phyloP scores from a whole-genome alignment of 2,329 filamentous ascomycete species.

The Fusarium pseudoanthophilum region DNA sequence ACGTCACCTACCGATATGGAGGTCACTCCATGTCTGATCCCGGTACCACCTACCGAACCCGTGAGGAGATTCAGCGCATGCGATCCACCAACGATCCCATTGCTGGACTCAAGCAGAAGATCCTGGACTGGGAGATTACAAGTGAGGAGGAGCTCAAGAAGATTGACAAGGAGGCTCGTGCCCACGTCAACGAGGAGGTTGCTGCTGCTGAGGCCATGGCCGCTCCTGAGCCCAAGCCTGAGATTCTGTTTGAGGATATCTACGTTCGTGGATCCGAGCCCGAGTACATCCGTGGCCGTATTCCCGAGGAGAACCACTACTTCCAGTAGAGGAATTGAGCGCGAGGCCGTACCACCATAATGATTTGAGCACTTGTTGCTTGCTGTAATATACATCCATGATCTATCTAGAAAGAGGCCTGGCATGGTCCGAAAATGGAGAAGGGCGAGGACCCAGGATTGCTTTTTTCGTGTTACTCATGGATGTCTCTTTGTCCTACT shows the following conservation, averaged over 20 bases:
- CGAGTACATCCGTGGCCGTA: slow-evolving; percentile 45
- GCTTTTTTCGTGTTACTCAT: slow-evolving; percentile 39
- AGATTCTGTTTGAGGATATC: slow-evolving; percentile 83
- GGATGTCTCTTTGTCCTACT: slow-evolving; percentile 28
- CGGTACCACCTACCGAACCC: slow-evolving; percentile 98
- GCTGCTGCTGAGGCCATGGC: slow-evolving; percentile 90
- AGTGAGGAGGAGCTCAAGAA: slow-evolving; percentile 95
- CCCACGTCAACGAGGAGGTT: slow-evolving; percentile 88
- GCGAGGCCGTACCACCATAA: slow-evolving; percentile 43
- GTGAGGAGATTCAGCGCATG: slow-evolving; percentile 99
- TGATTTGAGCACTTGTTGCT: slow-evolving; percentile 47
- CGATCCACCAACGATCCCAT: slow-evolving; percentile 98
- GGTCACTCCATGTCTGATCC: slow-evolving; percentile 99
- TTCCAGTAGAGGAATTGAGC: slow-evolving; percentile 35
- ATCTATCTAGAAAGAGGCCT: slow-evolving; percentile 44
- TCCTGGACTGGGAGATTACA: slow-evolving; percentile 93
- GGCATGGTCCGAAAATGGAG: slow-evolving; percentile 41
- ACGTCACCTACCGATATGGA: slow-evolving; percentile 99
- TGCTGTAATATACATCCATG: slow-evolving; percentile 49
- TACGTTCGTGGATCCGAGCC: slow-evolving; percentile 43
- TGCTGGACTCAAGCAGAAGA: slow-evolving; percentile 96
- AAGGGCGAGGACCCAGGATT: slow-evolving; percentile 37
- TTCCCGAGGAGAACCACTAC: slow-evolving; percentile 39
- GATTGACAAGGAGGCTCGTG: slow-evolving; percentile 93
- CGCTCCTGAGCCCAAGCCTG: slow-evolving; percentile 77